Conservation (phyloP, 306 rosid species). For the Elaeagnus macrophylla region DNA sequence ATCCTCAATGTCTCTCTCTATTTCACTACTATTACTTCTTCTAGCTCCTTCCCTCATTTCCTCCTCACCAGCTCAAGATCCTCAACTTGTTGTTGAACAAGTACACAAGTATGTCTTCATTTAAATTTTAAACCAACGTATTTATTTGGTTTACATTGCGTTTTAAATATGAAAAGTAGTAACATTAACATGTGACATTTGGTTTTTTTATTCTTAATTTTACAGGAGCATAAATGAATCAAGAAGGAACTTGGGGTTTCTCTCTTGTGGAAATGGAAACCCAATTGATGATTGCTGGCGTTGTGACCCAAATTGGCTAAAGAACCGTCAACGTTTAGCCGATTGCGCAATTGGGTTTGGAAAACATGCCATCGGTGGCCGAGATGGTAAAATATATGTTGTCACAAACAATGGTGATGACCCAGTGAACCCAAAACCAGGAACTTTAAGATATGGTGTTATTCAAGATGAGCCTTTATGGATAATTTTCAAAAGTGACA, state of each 20-base stretch:
- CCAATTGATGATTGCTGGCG: slow-evolving; percentile 96
- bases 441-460: slow-evolving; percentile 64
- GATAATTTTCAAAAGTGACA: slow-evolving; percentile 67
- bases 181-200: neutral
- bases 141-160: neutral
- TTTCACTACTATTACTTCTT: slow-evolving; percentile 23
- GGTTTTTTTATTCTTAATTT: neutral
- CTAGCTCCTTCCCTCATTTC: slow-evolving; percentile 30
- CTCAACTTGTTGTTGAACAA: slow-evolving; percentile 49
- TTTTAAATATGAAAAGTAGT: neutral
- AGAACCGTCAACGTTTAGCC: slow-evolving; percentile 56
- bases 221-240: slow-evolving; percentile 67
- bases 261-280: slow-evolving; percentile 69
- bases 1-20: slow-evolving; percentile 21
- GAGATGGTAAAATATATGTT: slow-evolving; percentile 61
- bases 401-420: slow-evolving; percentile 65
- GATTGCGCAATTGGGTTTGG: slow-evolving; percentile 87
- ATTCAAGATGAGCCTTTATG: slow-evolving; percentile 75
- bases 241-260: slow-evolving; percentile 53
- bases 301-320: slow-evolving; percentile 72
- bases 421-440: slow-evolving; percentile 69
- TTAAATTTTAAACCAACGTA: neutral
- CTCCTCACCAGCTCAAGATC: slow-evolving; percentile 56
- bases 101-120: slow-evolving; percentile 45
- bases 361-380: slow-evolving; percentile 71